Conservation (phyloP, 1,284 basidiomycete genomes). For the Tilletiopsis washingtonensis region DNA sequence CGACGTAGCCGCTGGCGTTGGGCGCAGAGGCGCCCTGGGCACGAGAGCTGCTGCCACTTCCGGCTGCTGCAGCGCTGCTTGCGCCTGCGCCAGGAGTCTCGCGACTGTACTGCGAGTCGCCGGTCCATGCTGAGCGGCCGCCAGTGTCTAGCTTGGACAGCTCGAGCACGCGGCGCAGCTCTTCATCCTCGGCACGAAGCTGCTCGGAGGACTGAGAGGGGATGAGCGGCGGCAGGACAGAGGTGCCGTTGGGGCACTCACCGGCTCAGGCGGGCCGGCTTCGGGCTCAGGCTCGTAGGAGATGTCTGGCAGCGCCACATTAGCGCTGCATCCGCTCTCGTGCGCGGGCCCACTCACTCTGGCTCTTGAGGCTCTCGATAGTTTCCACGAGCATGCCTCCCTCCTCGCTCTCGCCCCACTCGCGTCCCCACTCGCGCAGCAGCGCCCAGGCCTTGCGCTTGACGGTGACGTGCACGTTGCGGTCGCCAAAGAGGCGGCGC, state of each 20-base stretch:
- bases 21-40: no score
- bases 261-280: conserved; percentile 4
- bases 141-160: conserved; percentile 42
- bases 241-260: neutral
- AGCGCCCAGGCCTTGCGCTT: conserved; percentile 65
- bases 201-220: conserved; percentile 15
- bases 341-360: conserved; percentile 52
- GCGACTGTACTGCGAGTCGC: neutral
- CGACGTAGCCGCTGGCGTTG: no score
- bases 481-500: conserved; percentile 75
- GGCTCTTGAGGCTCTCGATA: conserved; percentile 70
- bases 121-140: conserved; percentile 12
- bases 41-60: neutral
- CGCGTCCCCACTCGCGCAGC: conserved; percentile 75
- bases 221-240: conserved; percentile 4
- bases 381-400: conserved; percentile 87
- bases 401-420: conserved; percentile 60
- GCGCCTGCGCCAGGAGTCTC: conserved; percentile 49
- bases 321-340: neutral
- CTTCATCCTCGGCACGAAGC: conserved; percentile 42
- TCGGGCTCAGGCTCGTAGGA: conserved; percentile 17
- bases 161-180: conserved; percentile 40
- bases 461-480: conserved; percentile 85
- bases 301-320: conserved; percentile 8
- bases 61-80: conserved; percentile 19